These are phyloP conservation scores for Inga laurina DNA, from an alignment of 306 rosid genomes.

Conservation along the genomic window DNA sequence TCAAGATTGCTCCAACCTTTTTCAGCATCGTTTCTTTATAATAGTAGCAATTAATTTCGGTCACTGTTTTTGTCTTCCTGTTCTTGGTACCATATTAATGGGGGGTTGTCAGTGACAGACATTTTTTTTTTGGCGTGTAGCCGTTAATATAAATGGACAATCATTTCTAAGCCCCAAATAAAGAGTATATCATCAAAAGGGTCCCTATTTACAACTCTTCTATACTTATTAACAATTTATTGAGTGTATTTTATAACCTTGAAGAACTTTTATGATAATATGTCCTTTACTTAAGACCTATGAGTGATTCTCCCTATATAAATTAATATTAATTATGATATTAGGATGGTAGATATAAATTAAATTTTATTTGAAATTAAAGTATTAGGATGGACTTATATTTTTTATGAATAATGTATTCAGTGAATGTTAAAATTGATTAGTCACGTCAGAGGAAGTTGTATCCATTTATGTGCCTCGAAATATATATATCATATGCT, in stretches of 20 bases:
- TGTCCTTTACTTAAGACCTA: too few relatives aligned
- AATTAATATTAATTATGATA: background rate
- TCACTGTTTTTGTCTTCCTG: background rate
- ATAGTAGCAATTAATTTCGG: background rate
- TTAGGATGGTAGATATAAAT: background rate
- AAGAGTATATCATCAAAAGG: too few relatives aligned
- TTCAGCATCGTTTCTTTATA: background rate
- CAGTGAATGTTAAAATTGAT: background rate
- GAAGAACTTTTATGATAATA: too few relatives aligned
- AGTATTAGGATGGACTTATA: background rate
- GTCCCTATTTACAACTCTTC: too few relatives aligned
- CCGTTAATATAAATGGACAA: background rate
- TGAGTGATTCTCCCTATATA: too few relatives aligned
- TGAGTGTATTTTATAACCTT: too few relatives aligned
- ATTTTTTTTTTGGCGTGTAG: background rate
- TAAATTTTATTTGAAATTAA: background rate
- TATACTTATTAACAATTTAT: too few relatives aligned
- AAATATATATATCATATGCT: background rate
- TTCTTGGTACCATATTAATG: background rate
- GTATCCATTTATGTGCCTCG: background rate
- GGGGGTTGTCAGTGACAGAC: background rate
- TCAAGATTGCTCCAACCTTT: background rate
- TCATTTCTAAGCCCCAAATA: too few relatives aligned
- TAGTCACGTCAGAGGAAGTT: background rate
- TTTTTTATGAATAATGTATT: background rate